phyloP scores from a whole-genome alignment of 2,329 filamentous ascomycete species.

The Pyrenochaeta sp. region DNA sequence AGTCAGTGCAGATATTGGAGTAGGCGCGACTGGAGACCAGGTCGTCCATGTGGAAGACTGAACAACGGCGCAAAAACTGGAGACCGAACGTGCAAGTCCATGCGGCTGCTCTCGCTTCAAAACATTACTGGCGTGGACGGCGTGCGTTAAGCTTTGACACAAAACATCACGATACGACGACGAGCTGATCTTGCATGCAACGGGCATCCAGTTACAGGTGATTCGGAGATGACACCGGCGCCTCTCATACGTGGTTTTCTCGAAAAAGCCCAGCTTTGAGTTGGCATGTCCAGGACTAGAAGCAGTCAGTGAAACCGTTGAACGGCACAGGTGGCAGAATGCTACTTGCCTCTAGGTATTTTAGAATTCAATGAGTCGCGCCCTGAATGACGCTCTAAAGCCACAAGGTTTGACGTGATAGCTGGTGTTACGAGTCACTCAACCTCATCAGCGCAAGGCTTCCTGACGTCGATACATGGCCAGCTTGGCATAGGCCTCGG shows the following conservation, averaged over 20 bases:
- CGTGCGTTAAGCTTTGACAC: conserved; percentile 1
- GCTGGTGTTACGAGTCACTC: conserved; percentile 10
- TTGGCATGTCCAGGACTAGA: conserved; percentile 11
- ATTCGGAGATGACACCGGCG: conserved; percentile 12
- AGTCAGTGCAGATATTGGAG: too few relatives aligned
- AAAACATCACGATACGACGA: conserved; percentile 4
- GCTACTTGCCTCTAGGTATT: conserved; percentile 4
- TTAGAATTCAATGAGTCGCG: conserved; percentile 4
- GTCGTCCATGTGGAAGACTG: too few relatives aligned
- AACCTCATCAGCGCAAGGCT: conserved; percentile 12
- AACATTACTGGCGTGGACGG: conserved; percentile 10
- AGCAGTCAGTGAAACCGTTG: conserved; percentile 28
- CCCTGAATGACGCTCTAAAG: background rate
- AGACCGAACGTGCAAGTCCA: conserved; percentile 1
- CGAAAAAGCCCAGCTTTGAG: conserved; percentile 2
- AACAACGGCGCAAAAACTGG: background rate
- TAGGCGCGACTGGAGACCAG: too few relatives aligned
- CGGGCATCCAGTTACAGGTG: conserved; percentile 2
- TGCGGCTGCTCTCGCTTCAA: conserved; percentile 9
- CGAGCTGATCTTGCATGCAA: conserved; percentile 4
- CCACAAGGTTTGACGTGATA: conserved; percentile 6
- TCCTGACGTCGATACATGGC: conserved; percentile 3
- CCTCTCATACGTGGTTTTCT: conserved; percentile 11
- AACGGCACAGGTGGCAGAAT: conserved; percentile 4
- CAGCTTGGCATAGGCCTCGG: conserved; percentile 3